Evolutionary conservation across 345 rosid genomes (phyloP).

Genomic region (Eucalyptus pauciflora): DNA sequence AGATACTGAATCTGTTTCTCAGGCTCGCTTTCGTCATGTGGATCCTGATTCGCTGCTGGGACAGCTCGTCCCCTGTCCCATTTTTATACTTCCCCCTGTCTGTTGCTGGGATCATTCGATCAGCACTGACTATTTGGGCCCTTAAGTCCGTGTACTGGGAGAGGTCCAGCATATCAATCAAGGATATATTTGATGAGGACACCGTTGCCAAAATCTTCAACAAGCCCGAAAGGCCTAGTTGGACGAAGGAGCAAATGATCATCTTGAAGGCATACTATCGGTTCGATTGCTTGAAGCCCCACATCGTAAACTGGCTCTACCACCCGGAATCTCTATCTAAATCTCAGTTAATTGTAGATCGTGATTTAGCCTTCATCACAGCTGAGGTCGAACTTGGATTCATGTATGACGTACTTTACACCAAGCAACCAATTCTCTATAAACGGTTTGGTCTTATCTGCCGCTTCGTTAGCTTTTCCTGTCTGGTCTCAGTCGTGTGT

Average conservation of each 20-base stretch:
- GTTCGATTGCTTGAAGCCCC: not conserved
- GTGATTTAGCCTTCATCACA: not conserved
- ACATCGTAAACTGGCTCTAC: not conserved
- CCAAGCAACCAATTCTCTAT: constrained; percentile 13
- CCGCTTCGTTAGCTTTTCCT: not conserved
- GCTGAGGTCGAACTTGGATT: constrained; percentile 30
- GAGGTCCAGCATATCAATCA: not conserved
- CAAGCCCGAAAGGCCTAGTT: no score
- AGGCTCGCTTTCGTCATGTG: not conserved
- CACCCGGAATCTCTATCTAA: not conserved
- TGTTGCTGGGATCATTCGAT: not conserved
- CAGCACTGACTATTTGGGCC: not conserved
- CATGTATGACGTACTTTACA: constrained; percentile 21
- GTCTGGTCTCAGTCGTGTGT: not conserved
- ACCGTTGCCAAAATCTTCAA: not conserved
- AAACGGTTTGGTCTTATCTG: not conserved
- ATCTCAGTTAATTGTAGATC: not conserved
- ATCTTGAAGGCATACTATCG: not conserved
- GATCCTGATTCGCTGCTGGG: not conserved
- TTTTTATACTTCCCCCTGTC: not conserved
- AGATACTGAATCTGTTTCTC: not conserved
- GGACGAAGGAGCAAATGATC: not conserved
- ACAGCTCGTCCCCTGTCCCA: not conserved
- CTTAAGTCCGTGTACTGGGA: not conserved
- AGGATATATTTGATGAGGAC: not conserved